Evolutionary conservation across 2,329 filamentous ascomycete species (phyloP), one percentile per base, ranked within the genome.

Genomic region (Plenodomus tracheiphilus): DNA sequence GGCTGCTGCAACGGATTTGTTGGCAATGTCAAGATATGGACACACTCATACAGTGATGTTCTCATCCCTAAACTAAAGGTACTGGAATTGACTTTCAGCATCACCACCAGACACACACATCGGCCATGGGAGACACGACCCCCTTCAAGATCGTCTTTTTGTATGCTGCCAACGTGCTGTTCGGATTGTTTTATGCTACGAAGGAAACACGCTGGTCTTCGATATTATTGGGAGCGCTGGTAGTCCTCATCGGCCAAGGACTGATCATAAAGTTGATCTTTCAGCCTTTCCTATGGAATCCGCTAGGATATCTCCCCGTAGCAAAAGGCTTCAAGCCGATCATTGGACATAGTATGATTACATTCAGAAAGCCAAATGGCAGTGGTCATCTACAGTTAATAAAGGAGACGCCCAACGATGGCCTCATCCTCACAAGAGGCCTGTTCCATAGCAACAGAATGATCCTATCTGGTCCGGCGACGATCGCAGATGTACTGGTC

Each of bases 401-500:
- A 49, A 72, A 71, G 38, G 61, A 69, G 2, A 64, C 70, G 15
- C 69, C 72, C 6, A 74, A 76, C 45, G 65, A 75, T 6, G 74
- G 74, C 17, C 46, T 78, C 19, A 70, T 77, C 22, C 59, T 69
- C 21, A 73, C 70, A 16, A 63, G 69, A 10, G 66, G 71, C 43
- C 68, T 75, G 46, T 70, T 76, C 47, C 63, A 76, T 46, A 46
- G 46, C 4, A 69, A 73, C 34, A 61, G 70, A 25, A 56, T 78
- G 5, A 41, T 78, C 1, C 39, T 75, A 19, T 74, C 74, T 2
- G 65, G 59, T 11, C 70, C 74, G 4, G 66, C 68, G 13, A 74
- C 77, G 2, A 56, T 82, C 4, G 69, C 76, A n/a, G 80, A 81
- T 30, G 70, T 82, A 10, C 74, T 83, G 47, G 79, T 79, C 32